phyloP scores from a whole-genome alignment of 139 green algal species.

The Axilococcus clingmanii region DNA sequence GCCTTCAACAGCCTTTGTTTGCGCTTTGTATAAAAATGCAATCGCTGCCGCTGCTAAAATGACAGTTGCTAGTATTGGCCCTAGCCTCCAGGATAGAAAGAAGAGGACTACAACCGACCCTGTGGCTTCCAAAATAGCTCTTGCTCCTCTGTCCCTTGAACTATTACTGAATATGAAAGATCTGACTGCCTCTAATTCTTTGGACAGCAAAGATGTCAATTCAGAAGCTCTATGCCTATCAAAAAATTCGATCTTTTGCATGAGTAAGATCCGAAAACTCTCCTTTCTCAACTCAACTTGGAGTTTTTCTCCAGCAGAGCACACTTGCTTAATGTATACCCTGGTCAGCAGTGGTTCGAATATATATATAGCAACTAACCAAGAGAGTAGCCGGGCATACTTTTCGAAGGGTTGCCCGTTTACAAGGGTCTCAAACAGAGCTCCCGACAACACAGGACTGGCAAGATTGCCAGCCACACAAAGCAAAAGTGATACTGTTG shows the following conservation, averaged over 20 bases:
- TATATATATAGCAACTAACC: slow-evolving; percentile 59
- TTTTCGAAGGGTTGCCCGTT: slow-evolving; percentile 37
- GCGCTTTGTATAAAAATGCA: slow-evolving; percentile 59
- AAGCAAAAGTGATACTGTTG: slow-evolving; percentile 37
- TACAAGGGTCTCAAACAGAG: slow-evolving; percentile 74
- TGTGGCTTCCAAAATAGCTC: slow-evolving; percentile 60
- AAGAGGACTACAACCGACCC: slow-evolving; percentile 53
- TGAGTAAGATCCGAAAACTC: slow-evolving; percentile 72
- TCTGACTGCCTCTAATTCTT: slow-evolving; percentile 74
- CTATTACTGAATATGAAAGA: slow-evolving; percentile 72
- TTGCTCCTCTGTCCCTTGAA: slow-evolving; percentile 59
- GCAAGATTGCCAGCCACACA: slow-evolving; percentile 74
- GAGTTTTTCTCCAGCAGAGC: slow-evolving; percentile 59
- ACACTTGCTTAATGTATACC: slow-evolving; percentile 72
- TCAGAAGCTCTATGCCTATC: slow-evolving; percentile 42
- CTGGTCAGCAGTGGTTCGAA: slow-evolving; percentile 70
- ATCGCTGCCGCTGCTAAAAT: slow-evolving; percentile 60
- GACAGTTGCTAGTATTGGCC: slow-evolving; percentile 63
- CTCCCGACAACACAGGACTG: slow-evolving; percentile 65
- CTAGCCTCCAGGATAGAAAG: slow-evolving; percentile 74
- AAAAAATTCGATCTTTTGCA: slow-evolving; percentile 62
- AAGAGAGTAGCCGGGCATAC: slow-evolving; percentile 42
- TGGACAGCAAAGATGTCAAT: slow-evolving; percentile 61
- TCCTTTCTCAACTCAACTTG: slow-evolving; percentile 45
- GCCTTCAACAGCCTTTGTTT: slow-evolving; percentile 47